Percentiles rank a stretch among this genome's conserved stretches.
phyloP scores from a whole-genome alignment of 2,329 filamentous ascomycete species.

The Diaporthe caulivora region DNA sequence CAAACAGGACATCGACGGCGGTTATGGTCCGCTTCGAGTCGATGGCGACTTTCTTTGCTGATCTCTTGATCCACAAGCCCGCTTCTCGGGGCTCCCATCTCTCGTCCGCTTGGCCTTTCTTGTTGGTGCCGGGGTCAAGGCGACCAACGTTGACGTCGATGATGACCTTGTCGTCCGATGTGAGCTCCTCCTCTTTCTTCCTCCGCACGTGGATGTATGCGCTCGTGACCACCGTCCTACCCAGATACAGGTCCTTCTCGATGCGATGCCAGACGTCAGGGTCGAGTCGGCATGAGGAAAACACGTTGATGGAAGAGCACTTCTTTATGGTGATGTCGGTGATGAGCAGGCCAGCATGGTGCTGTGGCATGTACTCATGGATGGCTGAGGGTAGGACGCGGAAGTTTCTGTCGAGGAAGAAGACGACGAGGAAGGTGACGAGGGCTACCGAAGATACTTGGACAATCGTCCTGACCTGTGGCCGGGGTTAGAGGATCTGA shows the following conservation, averaged over 20 bases:
- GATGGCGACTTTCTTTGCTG: conserved; percentile 77
- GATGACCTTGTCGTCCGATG: conserved; percentile 80
- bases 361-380: conserved; percentile 87
- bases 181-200: conserved; percentile 88
- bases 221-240: conserved; percentile 77
- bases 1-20: conserved; percentile 87
- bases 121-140: conserved; percentile 74
- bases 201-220: conserved; percentile 86
- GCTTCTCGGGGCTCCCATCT: conserved; percentile 83
- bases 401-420: conserved; percentile 90
- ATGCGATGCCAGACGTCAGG: conserved; percentile 81
- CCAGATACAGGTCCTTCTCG: conserved; percentile 90
- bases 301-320: conserved; percentile 80
- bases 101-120: conserved; percentile 66
- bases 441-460: conserved; percentile 78
- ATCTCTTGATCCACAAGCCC: conserved; percentile 86
- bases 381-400: conserved; percentile 86
- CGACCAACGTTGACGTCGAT: conserved; percentile 82
- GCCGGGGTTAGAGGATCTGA: not conserved
- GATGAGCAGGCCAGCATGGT: conserved; percentile 86
- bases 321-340: conserved; percentile 85
- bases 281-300: conserved; percentile 83
- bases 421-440: conserved; percentile 77
- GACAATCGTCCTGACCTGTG: conserved; percentile 75
- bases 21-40: conserved; percentile 83